phyloP scores from a whole-genome alignment of 2,329 filamentous ascomycete genomes.

The Colletotrichum sublineola region DNA sequence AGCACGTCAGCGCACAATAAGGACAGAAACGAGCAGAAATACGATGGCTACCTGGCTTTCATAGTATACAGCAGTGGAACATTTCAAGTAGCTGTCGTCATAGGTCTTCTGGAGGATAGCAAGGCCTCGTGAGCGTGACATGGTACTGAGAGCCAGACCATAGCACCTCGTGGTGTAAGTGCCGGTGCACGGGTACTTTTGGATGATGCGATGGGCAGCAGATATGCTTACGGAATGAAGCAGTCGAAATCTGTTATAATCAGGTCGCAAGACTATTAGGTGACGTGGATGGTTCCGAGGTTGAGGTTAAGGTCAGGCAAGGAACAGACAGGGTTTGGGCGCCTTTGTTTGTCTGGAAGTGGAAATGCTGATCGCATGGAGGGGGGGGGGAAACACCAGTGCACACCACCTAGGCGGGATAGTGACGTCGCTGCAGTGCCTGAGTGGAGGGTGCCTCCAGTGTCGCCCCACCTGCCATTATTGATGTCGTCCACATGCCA shows the following conservation, averaged over 20 bases:
- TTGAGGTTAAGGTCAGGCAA: conserved; percentile 16
- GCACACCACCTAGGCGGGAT: background rate
- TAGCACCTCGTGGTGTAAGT: conserved; percentile 14
- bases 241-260: background rate
- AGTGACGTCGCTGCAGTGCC: conserved; percentile 36
- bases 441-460: background rate
- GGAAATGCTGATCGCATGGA: conserved; percentile 12
- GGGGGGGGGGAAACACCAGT: background rate
- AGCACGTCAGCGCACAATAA: conserved; percentile 31
- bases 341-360: conserved; percentile 18
- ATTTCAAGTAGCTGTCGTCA: conserved; percentile 94
- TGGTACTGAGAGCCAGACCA: conserved; percentile 49
- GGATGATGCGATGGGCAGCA: background rate
- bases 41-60: conserved; percentile 81
- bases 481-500: background rate
- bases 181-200: conserved; percentile 2
- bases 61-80: conserved; percentile 96
- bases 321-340: background rate
- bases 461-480: background rate
- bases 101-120: conserved; percentile 95
- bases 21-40: conserved; percentile 10
- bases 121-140: conserved; percentile 69
- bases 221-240: background rate
- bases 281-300: background rate
- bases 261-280: background rate